Evolutionary conservation across 441 rosid species (phyloP).

Genomic region (Raphanus hybrid): DNA sequence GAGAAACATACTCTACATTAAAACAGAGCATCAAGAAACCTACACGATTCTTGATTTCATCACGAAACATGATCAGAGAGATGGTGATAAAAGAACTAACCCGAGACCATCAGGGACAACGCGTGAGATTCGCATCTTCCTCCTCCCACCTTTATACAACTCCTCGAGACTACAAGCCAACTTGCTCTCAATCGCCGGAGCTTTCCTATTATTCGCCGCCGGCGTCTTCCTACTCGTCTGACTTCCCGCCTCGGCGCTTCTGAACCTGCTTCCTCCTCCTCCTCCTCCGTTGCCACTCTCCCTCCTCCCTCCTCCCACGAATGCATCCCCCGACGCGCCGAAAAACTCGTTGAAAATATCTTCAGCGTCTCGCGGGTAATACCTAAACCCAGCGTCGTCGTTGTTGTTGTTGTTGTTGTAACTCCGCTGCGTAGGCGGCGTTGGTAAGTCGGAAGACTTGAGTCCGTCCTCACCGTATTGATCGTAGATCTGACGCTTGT

Average conservation of each 20-base stretch:
- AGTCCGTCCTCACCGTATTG: constrained; percentile 72
- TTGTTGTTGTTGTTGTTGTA: constrained; percentile 6
- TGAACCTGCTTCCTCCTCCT: constrained; percentile 39
- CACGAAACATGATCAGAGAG: neutral
- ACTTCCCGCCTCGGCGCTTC: constrained; percentile 29
- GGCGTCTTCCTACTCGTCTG: constrained; percentile 31
- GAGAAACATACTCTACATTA: neutral
- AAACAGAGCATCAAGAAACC: constrained; percentile 2
- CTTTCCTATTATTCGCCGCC: constrained; percentile 47
- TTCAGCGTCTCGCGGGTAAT: constrained; percentile 61
- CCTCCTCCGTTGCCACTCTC: constrained; percentile 36
- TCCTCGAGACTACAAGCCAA: constrained; percentile 74
- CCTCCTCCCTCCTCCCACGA: constrained; percentile 24
- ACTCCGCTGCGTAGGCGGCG: constrained; percentile 44
- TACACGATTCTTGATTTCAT: neutral
- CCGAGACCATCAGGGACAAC: constrained; percentile 72
- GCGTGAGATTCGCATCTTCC: constrained; percentile 76
- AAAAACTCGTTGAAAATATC: constrained; percentile 71
- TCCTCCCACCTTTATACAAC: constrained; percentile 67
- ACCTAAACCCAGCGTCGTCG: constrained; percentile 45
- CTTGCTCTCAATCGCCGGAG: constrained; percentile 67
- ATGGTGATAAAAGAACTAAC: constrained; percentile 39
- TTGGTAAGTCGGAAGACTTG: constrained; percentile 47
- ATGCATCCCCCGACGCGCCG: constrained; percentile 48
- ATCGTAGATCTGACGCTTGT: constrained; percentile 83